Percentiles rank a stretch among this genome's conserved stretches.
These are phyloP conservation scores for Pestalotiopsis sp. DNA, from an alignment of 2,329 filamentous ascomycete genomes.

Conservation along the genomic window DNA sequence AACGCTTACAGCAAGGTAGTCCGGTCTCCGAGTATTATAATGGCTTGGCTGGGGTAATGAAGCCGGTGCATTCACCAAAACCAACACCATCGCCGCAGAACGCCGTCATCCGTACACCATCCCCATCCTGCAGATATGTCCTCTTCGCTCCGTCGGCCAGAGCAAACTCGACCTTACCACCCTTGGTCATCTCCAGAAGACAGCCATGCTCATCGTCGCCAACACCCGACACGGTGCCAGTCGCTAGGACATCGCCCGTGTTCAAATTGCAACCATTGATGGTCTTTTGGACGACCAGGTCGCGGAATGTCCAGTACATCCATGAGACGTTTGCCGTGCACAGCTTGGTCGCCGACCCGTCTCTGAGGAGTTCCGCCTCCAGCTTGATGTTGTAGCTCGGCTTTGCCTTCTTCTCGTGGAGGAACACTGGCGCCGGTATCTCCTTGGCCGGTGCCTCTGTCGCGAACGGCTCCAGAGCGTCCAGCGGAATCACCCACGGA, in stretches of 20 bases:
- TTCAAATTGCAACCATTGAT: slow-evolving; percentile 39
- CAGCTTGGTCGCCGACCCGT: slow-evolving; percentile 25
- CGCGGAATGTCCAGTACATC: slow-evolving; percentile 42
- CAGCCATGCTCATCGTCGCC: slow-evolving; percentile 39
- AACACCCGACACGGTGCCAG: slow-evolving; percentile 43
- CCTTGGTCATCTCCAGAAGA: slow-evolving; percentile 42
- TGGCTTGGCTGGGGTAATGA: slow-evolving; percentile 22
- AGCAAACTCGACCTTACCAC: slow-evolving; percentile 33
- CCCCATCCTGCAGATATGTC: slow-evolving; percentile 42
- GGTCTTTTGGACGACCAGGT: slow-evolving; percentile 40
- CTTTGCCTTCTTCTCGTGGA: slow-evolving; percentile 35
- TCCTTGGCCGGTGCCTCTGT: slow-evolving; percentile 35
- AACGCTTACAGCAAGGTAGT: neutral
- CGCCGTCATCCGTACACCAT: slow-evolving; percentile 39
- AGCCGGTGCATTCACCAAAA: slow-evolving; percentile 37
- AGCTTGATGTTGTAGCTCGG: slow-evolving; percentile 37
- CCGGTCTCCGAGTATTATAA: too few species aligned
- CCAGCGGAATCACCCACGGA: slow-evolving; percentile 64
- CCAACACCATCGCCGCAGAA: slow-evolving; percentile 45
- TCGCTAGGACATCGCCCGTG: slow-evolving; percentile 44
- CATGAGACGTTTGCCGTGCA: slow-evolving; percentile 32
- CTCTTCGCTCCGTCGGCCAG: slow-evolving; percentile 34
- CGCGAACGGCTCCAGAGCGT: slow-evolving; percentile 63
- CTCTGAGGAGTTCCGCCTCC: slow-evolving; percentile 19
- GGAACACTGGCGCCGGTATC: slow-evolving; percentile 31